Percentiles rank a stretch among this genome's conserved stretches.
Evolutionary conservation across 306 rosid species (phyloP).

Genomic region (Vicia faba): DNA sequence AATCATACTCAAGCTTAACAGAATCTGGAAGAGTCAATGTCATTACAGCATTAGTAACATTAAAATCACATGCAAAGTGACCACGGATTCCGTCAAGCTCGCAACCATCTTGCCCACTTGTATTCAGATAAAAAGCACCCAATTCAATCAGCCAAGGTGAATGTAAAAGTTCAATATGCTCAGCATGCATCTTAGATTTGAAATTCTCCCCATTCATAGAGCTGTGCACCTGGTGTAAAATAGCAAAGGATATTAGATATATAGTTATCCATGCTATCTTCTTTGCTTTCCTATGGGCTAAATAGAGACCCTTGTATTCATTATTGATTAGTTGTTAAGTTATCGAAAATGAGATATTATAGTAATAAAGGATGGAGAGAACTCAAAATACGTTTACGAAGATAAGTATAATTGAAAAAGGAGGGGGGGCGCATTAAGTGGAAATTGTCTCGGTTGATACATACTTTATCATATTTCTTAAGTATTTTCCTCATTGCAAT

Average conservation of each 20-base stretch:
- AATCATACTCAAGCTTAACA: conserved; percentile 66
- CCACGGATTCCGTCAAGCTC: conserved; percentile 53
- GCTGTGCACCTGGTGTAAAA: conserved; percentile 61
- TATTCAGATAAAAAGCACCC: conserved; percentile 86
- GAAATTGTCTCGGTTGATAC: conserved; percentile 27
- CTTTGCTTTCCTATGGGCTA: too few species aligned
- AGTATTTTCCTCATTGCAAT: conserved; percentile 89
- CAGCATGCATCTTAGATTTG: conserved; percentile 71
- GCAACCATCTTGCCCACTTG: conserved; percentile 48
- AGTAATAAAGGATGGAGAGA: too few species aligned
- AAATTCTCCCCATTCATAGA: conserved; percentile 75
- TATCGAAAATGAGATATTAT: too few species aligned
- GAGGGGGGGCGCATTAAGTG: neutral
- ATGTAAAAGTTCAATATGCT: conserved; percentile 81
- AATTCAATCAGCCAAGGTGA: conserved; percentile 92
- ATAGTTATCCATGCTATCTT: too few species aligned
- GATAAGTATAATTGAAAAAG: conserved; percentile 25
- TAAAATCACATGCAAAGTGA: conserved; percentile 59
- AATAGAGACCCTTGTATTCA: too few species aligned
- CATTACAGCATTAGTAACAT: conserved; percentile 49
- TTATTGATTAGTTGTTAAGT: too few species aligned
- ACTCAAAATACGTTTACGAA: too few species aligned
- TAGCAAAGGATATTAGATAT: conserved; percentile 13
- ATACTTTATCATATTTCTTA: conserved; percentile 90
- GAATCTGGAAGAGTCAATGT: conserved; percentile 72